Percentiles rank a stretch among this genome's conserved stretches.
phyloP scores from a whole-genome alignment of 192 early-diverging fungal species.

The Backusella luteola region DNA sequence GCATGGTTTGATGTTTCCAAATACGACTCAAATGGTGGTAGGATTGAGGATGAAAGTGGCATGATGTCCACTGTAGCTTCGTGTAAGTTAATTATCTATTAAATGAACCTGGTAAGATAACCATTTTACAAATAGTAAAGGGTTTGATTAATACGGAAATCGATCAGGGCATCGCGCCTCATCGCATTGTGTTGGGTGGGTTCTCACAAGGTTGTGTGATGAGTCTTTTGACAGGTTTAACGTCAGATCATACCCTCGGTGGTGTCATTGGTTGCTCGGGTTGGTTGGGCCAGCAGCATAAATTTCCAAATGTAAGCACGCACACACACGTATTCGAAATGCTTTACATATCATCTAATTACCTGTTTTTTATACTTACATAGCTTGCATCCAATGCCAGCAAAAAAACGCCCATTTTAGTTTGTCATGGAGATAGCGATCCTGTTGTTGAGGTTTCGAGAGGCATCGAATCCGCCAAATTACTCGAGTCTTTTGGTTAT shows the following conservation, averaged over 20 bases:
- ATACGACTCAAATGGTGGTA: conserved; percentile 43
- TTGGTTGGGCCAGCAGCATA: conserved; percentile 66
- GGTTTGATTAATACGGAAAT: conserved; percentile 72
- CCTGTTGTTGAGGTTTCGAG: conserved; percentile 68
- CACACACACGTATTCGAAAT: background rate
- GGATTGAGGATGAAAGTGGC: conserved; percentile 68
- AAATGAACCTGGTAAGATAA: background rate
- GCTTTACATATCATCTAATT: background rate
- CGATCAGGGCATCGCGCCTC: conserved; percentile 69
- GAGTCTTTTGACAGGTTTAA: conserved; percentile 68
- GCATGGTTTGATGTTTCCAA: conserved; percentile 84
- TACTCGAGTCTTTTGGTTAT: conserved; percentile 59
- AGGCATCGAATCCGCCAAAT: conserved; percentile 66
- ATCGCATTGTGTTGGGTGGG: conserved; percentile 89
- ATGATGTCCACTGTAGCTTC: conserved; percentile 59
- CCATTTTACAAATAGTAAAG: conserved; percentile 37
- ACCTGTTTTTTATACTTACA: background rate
- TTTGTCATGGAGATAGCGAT: conserved; percentile 84
- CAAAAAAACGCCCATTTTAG: conserved; percentile 74
- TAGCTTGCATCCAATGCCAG: conserved; percentile 57
- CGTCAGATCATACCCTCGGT: conserved; percentile 64
- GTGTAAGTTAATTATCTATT: conserved; percentile 12
- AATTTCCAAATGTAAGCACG: conserved; percentile 43
- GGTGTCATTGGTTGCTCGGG: conserved; percentile 77
- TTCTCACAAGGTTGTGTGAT: conserved; percentile 90